A percentile compares a stretch with the other conserved stretches of the same genome.
phyloP scores from a whole-genome alignment of 225 moss, liverwort and hornwort genomes.

The Neckera pumila region DNA sequence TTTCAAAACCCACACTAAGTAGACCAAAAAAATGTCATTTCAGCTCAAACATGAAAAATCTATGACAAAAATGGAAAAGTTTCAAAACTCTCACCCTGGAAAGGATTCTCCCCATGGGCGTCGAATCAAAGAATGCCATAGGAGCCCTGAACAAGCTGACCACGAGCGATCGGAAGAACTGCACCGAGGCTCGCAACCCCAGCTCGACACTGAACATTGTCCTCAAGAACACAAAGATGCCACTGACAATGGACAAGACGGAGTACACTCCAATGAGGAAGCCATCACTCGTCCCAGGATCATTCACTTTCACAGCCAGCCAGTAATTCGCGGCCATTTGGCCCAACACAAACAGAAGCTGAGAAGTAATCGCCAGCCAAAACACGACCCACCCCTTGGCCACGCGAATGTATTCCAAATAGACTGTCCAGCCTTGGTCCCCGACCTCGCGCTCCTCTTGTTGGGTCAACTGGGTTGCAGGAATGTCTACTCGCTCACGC shows the following conservation, averaged over 20 bases:
- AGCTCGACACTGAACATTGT: conserved; percentile 17
- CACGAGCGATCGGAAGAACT: conserved; percentile 37
- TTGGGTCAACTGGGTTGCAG: conserved; percentile 30
- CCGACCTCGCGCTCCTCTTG: conserved; percentile 53
- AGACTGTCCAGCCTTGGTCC: conserved; percentile 32
- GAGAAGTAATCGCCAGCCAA: background rate
- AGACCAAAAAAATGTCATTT: background rate
- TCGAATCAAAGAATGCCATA: conserved; percentile 75
- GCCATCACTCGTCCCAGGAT: conserved; percentile 11
- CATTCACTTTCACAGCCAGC: conserved; percentile 33
- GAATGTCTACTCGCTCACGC: background rate
- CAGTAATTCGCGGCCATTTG: conserved; percentile 42
- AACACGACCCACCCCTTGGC: conserved; percentile 34
- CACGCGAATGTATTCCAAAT: conserved; percentile 23
- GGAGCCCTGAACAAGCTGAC: conserved; percentile 51
- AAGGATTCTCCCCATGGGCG: conserved; percentile 70
- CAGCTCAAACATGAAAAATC: background rate
- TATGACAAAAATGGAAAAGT: background rate
- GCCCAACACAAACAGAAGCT: conserved; percentile 28
- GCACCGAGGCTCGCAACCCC: conserved; percentile 33
- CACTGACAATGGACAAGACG: conserved; percentile 30
- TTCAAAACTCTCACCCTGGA: conserved; percentile 24
- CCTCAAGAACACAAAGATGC: conserved; percentile 43
- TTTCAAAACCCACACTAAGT: background rate
- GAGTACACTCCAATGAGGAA: conserved; percentile 40